Conservation (phyloP, 768 basidiomycete species). For the Russula earlei region DNA sequence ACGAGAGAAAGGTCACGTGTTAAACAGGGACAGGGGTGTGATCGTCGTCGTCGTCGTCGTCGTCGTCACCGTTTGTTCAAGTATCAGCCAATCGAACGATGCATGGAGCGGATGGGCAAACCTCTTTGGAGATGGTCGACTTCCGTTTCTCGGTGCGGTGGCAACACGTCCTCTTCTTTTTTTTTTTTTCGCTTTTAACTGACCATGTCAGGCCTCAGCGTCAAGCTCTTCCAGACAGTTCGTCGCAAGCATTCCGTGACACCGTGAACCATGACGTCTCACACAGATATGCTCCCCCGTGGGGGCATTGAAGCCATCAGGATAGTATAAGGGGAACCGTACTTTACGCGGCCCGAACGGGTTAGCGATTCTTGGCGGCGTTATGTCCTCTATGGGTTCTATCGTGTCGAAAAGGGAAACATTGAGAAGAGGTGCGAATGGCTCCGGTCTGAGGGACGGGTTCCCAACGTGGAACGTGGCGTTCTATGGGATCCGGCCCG, state of each 20-base stretch:
- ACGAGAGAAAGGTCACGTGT: no score
- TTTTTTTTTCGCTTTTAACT: slow-evolving; percentile 11
- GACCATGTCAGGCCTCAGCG: slow-evolving; percentile 32
- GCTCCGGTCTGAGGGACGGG: slow-evolving; percentile 47
- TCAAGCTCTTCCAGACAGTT: slow-evolving; percentile 56
- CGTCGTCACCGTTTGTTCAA: no score
- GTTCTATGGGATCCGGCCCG: slow-evolving; percentile 54
- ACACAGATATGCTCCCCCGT: slow-evolving; percentile 89
- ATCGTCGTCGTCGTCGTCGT: no score
- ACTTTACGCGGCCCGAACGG: slow-evolving; percentile 84
- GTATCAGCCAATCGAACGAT: no score
- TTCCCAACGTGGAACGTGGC: slow-evolving; percentile 68
- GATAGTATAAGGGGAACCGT: slow-evolving; percentile 94
- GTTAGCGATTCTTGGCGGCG: slow-evolving; percentile 75
- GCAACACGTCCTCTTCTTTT: no score
- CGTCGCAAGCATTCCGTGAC: slow-evolving; percentile 23
- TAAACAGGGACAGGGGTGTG: no score
- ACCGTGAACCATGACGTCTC: slow-evolving; percentile 16
- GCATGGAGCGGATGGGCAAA: no score
- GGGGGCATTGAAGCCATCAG: slow-evolving; percentile 89
- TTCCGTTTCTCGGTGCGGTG: no score
- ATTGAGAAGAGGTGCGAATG: slow-evolving; percentile 70
- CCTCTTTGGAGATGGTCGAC: no score
- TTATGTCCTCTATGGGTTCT: slow-evolving; percentile 87
- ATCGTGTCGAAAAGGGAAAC: slow-evolving; percentile 83